Conservation (phyloP, 345 rosid genomes). For the Gossypium australe region DNA sequence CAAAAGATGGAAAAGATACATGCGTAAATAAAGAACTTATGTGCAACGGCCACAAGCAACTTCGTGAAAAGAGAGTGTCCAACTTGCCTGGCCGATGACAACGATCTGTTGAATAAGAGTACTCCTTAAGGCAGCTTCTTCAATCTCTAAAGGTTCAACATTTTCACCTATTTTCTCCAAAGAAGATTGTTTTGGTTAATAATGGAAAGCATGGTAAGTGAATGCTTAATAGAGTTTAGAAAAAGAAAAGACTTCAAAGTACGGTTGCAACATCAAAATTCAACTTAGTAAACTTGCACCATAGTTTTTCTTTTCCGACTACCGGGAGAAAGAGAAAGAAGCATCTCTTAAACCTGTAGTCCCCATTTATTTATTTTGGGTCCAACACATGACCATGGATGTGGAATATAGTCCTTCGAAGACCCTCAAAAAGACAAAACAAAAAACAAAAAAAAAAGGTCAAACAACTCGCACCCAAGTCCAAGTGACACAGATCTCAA, state of each 20-base stretch:
- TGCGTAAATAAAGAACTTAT: too few relatives aligned
- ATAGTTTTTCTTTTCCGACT: background rate
- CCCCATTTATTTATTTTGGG: background rate
- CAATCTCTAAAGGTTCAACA: conserved; percentile 81
- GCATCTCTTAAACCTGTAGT: background rate
- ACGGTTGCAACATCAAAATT: background rate
- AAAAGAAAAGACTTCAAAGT: background rate
- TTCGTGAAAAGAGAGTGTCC: background rate
- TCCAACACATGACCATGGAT: background rate
- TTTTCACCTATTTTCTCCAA: conserved; percentile 66
- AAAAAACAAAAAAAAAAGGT: background rate
- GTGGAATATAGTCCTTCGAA: background rate
- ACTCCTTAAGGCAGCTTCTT: conserved; percentile 91
- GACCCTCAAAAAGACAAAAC: background rate
- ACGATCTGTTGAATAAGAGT: conserved; percentile 72
- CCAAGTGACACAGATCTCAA: background rate
- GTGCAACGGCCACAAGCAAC: background rate
- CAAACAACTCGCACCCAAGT: background rate
- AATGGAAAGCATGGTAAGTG: background rate
- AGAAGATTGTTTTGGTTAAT: background rate
- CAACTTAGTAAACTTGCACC: background rate
- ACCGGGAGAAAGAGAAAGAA: background rate
- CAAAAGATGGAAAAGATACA: background rate
- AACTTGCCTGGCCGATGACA: conserved; percentile 79
- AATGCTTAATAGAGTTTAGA: background rate